Base-by-base conservation (phyloP, 2,329 filamentous ascomycete genomes). In the Clonostachys sp. region DNA sequence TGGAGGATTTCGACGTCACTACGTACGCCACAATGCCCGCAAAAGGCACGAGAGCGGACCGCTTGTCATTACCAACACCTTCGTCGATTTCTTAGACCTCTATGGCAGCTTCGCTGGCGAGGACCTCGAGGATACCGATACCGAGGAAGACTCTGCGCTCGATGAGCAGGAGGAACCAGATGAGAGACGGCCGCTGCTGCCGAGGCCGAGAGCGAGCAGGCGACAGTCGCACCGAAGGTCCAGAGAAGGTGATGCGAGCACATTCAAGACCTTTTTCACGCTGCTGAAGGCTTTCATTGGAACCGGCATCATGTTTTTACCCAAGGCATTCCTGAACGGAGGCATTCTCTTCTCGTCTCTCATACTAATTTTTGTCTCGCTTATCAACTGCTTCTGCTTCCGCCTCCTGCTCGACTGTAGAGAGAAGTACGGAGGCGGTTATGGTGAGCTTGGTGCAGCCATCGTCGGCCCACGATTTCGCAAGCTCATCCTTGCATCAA, bases 281-380 rank as follows among this genome's bases (percentile, higher is more conserved):
- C 71, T 90, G 10, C 70, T 91, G 45, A 91, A 91, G 63, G 86
- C 87, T 2, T 91, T 91, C 57, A 79, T 91, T 47, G 87, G 87
- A 43, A 91, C 87, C 1, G 87, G 87, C 51, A 90, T 91, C 62
- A 89, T 91, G 82, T 91, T 91, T 59, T 63, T 91, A 41, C 87
- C 87, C 42, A 90, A 89, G 60, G 87, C 87, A 0, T 91, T 90
- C 66, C 81, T 81, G 58, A 91, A 91, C 53, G 87, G 87, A 35
- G 87, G 87, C 20, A 83, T 91, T 45, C 69, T 89, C 12, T 91
- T 91, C 60, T 89, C 86, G 0, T 84, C 82, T 0, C 65, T 89
- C 44, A 83, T 84, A 1, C 76, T 91, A 53, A 64, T 90, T 42
- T 66, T 72, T 10, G 78, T 90, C 4, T 83, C 87, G 2, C 60